These are phyloP conservation scores for Coniophora puteana DNA, from an alignment of 1,284 basidiomycete species.

Conservation along the genomic window DNA sequence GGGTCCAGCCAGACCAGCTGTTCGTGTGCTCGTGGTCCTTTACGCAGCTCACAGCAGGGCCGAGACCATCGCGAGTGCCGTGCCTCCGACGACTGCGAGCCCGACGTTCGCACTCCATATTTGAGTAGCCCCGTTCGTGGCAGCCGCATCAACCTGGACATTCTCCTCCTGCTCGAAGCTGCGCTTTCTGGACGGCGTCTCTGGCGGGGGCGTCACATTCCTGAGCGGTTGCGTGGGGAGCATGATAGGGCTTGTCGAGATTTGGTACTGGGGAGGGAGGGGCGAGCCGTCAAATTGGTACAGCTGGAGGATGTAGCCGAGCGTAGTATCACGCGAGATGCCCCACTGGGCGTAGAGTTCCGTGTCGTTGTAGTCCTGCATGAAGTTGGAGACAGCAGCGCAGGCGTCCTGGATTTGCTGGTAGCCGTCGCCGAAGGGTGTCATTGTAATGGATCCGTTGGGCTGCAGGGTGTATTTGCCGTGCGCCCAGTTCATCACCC, in stretches of 20 bases:
- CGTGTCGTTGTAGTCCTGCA: slow-evolving; percentile 75
- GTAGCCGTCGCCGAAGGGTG: slow-evolving; percentile 78
- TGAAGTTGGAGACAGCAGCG: slow-evolving; percentile 79
- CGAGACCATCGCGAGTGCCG: slow-evolving; percentile 21
- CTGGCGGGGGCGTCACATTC: slow-evolving; percentile 19
- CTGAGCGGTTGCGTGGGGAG: slow-evolving; percentile 32
- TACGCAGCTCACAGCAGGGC: slow-evolving; percentile 21
- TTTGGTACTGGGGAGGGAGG: slow-evolving; percentile 29
- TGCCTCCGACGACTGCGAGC: slow-evolving; percentile 9
- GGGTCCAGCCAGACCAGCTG: too few species aligned
- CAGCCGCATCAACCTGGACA: too few species aligned
- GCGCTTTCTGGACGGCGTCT: slow-evolving; percentile 1
- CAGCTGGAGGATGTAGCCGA: slow-evolving; percentile 37
- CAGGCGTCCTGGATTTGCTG: slow-evolving; percentile 93
- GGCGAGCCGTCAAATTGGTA: slow-evolving; percentile 37
- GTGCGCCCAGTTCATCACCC: slow-evolving; percentile 84
- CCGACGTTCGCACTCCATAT: slow-evolving; percentile 15
- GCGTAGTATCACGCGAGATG: slow-evolving; percentile 34
- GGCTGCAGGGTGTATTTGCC: slow-evolving; percentile 63
- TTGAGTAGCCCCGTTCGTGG: slow-evolving; percentile 20
- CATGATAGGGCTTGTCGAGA: slow-evolving; percentile 35
- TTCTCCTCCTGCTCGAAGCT: too few species aligned
- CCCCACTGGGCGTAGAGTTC: slow-evolving; percentile 35
- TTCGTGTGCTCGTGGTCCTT: too few species aligned
- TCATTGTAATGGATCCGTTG: slow-evolving; percentile 77